Evolutionary conservation across 345 rosid genomes (phyloP).

Genomic region (Conringia planisiliqua): DNA sequence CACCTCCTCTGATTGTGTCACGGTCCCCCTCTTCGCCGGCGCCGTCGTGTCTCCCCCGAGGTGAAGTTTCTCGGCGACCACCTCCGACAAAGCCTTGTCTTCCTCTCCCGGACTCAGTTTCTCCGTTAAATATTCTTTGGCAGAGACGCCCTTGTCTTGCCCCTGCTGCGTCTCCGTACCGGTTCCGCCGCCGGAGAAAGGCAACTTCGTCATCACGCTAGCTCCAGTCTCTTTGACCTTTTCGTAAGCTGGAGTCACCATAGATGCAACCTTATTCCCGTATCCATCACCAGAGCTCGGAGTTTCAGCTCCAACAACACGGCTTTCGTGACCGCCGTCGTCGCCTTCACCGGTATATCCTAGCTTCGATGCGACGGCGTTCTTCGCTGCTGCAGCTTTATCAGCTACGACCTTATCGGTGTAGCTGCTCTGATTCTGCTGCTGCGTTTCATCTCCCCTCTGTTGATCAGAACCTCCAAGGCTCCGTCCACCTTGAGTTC

Average conservation of each 20-base stretch:
- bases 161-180: background rate
- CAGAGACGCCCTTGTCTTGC: conserved; percentile 50
- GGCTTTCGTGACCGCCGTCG: background rate
- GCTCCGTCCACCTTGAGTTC: background rate
- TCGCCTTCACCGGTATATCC: conserved; percentile 44
- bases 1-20: conserved; percentile 62
- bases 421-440: conserved; percentile 41
- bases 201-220: conserved; percentile 32
- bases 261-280: conserved; percentile 39
- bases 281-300: conserved; percentile 33
- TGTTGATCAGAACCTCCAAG: conserved; percentile 21
- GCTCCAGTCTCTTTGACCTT: conserved; percentile 47
- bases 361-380: conserved; percentile 54
- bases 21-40: conserved; percentile 31
- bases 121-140: conserved; percentile 49
- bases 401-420: conserved; percentile 43
- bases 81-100: conserved; percentile 60
- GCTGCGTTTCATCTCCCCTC: conserved; percentile 2
- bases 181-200: conserved; percentile 12
- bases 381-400: conserved; percentile 45
- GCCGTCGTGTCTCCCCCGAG: conserved; percentile 22
- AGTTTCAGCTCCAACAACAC: background rate
- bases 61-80: conserved; percentile 47
- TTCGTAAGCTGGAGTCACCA: conserved; percentile 49
- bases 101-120: conserved; percentile 77